A percentile compares a stretch with the other conserved stretches of the same genome.
Evolutionary conservation across 2,329 filamentous ascomycete genomes (phyloP).

Genomic region (Fusarium domesticum): DNA sequence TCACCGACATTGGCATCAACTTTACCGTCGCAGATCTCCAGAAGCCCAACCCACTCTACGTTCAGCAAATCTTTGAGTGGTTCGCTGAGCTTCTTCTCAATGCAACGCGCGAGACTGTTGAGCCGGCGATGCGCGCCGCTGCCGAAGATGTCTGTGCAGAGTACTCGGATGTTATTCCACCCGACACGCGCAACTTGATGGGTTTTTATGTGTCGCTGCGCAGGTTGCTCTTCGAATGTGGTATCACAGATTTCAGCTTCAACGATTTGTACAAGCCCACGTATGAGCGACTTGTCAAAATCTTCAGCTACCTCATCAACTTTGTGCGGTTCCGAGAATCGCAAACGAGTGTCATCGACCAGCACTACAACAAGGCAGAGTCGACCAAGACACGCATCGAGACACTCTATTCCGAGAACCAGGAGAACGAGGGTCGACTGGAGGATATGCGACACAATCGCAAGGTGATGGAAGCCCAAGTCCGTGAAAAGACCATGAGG

Average conservation of each 20-base stretch:
- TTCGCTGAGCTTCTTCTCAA: constrained; percentile 94
- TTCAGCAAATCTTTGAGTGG: constrained; percentile 98
- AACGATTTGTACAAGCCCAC: constrained; percentile 88
- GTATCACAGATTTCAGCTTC: constrained; percentile 91
- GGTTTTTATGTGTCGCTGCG: constrained; percentile 87
- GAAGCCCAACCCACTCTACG: constrained; percentile 90
- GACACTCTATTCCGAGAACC: constrained; percentile 77
- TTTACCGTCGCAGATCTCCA: constrained; percentile 84
- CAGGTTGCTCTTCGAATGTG: constrained; percentile 78
- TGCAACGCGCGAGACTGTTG: constrained; percentile 86
- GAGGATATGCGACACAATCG: constrained; percentile 79
- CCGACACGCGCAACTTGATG: constrained; percentile 91
- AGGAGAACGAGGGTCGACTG: constrained; percentile 77
- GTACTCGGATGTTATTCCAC: constrained; percentile 77
- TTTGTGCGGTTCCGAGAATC: constrained; percentile 96
- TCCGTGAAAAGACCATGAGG: constrained; percentile 78
- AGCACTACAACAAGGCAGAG: constrained; percentile 90
- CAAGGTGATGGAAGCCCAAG: constrained; percentile 74
- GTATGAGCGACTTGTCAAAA: constrained; percentile 84
- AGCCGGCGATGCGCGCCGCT: constrained; percentile 91
- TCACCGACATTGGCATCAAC: constrained; percentile 91
- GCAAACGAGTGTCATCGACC: constrained; percentile 83
- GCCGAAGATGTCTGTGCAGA: constrained; percentile 84
- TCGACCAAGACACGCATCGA: constrained; percentile 85
- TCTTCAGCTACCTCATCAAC: constrained; percentile 98